Base-by-base conservation (phyloP, 805 yeast genomes). In the Nakazawaea anatomiae region DNA sequence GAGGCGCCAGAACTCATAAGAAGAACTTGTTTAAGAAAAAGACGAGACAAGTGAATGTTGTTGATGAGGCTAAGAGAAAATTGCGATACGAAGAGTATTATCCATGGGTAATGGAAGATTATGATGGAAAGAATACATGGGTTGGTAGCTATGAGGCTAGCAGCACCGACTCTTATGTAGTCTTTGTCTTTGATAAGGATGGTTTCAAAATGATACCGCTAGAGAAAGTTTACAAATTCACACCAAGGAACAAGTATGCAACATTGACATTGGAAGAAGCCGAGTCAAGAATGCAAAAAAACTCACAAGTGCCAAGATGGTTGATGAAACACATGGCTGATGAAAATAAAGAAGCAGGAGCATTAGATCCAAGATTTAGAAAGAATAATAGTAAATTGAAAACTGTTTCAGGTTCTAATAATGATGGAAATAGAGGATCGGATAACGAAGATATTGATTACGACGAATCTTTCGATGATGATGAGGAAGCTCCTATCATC, bases 41-140 rank as follows among this genome's bases (percentile, higher is more conserved):
- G 64, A 90, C 97, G 1, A 79, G 91, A 60, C 96, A 91, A 66
- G 80, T 89, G 18, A 83, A 79, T 58, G 79, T 85, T 30, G 81
- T 89, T 64, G 89, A 89, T 61, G 98, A 91, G 59, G 80, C 80
- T 7, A 91, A 89, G 54, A 78, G 92, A 55, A 85, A 82, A 62
- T 72, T 94, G 55, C 76, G 98, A 63, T 94, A 92, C 64, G 99
- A 94, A 69, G 99, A 94, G 69, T 89, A 85, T 65, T 92, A 88
- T 60, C 99, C 99, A 0, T 94, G 99, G 99, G 96, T 94, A 14
- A 72, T 94, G 75, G 99, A 94, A 70, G 99, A 94, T 69, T 92
- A 87, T 65, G 97, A 90, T 61, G 96, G 96, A 44, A 77, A 80
- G 54, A 92, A 94, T 63, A 92, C 96, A 0, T 94, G 89, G 87